Percentiles rank a stretch among this genome's conserved stretches.
Evolutionary conservation across 805 yeast genomes (phyloP).

Genomic region (Ogataea nonfermentans): DNA sequence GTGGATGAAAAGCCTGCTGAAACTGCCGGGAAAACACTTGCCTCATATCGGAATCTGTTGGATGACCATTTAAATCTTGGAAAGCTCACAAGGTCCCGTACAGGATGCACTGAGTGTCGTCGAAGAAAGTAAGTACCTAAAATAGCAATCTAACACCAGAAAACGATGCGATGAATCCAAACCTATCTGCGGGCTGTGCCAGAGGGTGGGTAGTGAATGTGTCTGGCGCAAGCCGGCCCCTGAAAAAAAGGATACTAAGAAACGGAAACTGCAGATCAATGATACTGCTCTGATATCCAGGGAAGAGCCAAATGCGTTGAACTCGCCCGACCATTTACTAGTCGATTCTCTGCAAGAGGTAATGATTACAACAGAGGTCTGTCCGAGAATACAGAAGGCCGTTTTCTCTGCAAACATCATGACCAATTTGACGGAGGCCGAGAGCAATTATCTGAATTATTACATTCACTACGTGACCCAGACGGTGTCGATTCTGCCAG

Average conservation of each 20-base stretch:
- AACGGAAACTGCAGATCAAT: neutral
- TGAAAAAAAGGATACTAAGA: constrained; percentile 7
- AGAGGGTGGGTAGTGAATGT: constrained; percentile 31
- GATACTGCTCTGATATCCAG: neutral
- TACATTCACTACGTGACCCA: constrained; percentile 44
- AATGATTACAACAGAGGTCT: neutral
- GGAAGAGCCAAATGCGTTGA: neutral
- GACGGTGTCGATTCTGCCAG: constrained; percentile 48
- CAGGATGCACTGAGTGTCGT: constrained; percentile 21
- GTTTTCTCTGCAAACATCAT: constrained; percentile 16
- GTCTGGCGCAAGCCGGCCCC: constrained; percentile 19
- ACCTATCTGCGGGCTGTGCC: constrained; percentile 43
- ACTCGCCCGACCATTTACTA: no score
- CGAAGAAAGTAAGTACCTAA: constrained; percentile 16
- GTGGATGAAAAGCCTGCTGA: constrained; percentile 5
- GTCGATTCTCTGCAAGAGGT: neutral
- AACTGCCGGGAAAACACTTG: neutral
- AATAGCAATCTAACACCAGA: constrained; percentile 22
- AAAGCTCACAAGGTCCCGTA: constrained; percentile 15
- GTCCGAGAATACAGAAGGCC: neutral
- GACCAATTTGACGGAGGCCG: constrained; percentile 10
- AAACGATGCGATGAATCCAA: constrained; percentile 44
- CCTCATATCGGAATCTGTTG: neutral
- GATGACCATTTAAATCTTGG: constrained; percentile 16
- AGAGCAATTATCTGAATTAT: constrained; percentile 40